These are phyloP conservation scores for Rhododendron henanense DNA, from an alignment of 148 eudicot species.

Conservation along the genomic window DNA sequence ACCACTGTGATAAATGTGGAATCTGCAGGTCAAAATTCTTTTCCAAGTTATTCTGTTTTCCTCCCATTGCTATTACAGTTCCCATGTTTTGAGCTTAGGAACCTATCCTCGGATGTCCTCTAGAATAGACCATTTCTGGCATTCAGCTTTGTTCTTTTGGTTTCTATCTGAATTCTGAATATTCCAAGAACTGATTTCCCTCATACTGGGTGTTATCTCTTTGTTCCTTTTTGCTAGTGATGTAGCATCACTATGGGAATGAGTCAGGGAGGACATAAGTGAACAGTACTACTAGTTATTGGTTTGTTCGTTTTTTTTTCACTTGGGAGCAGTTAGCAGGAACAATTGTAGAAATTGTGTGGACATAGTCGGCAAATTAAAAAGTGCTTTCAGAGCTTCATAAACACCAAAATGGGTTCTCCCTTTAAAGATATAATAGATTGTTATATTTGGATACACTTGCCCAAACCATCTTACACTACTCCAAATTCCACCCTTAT, in stretches of 20 bases:
- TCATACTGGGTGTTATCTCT: background rate
- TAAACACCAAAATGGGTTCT: background rate
- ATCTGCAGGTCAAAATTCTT: conserved; percentile 56
- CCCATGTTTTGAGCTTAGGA: background rate
- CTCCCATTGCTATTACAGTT: background rate
- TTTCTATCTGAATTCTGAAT: background rate
- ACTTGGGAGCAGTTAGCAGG: background rate
- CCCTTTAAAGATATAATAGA: background rate
- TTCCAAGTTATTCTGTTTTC: background rate
- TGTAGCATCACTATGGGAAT: background rate
- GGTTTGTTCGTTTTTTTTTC: background rate
- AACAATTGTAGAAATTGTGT: background rate
- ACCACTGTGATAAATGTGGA: conserved; percentile 81
- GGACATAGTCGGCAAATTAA: background rate
- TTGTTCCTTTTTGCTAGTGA: background rate
- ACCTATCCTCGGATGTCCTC: background rate
- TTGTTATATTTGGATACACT: background rate
- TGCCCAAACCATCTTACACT: background rate
- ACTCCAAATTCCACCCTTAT: no score
- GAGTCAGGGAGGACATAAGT: background rate
- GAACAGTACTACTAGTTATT: background rate
- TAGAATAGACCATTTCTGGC: background rate
- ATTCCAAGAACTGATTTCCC: background rate
- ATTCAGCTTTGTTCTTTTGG: background rate
- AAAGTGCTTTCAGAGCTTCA: background rate